A percentile compares a stretch with the other conserved stretches of the same genome.
Conservation (phyloP, 1,284 basidiomycete genomes). For the Ceratorhiza oryzae-sativae region DNA sequence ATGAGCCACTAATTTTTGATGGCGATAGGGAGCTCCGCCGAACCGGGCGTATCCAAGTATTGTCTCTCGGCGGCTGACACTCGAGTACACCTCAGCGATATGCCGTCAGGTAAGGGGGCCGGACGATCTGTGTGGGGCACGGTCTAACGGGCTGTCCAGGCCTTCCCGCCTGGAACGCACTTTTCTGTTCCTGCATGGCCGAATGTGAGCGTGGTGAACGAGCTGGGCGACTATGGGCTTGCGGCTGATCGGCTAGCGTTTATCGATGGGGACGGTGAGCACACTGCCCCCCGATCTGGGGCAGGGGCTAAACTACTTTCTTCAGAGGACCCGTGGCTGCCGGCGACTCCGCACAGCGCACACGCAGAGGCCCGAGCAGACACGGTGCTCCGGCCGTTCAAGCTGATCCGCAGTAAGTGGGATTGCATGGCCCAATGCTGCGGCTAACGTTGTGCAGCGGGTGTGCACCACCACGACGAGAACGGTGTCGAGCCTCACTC, state of each 20-base stretch:
- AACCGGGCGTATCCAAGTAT: conserved; percentile 68
- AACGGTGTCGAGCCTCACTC: conserved; percentile 72
- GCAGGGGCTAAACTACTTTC: conserved; percentile 20
- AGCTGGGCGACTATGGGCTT: conserved; percentile 77
- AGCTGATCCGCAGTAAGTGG: conserved; percentile 79
- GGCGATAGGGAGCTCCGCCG: conserved; percentile 69
- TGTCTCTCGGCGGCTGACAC: conserved; percentile 74
- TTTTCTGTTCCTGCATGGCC: conserved; percentile 75
- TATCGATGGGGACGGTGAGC: conserved; percentile 79
- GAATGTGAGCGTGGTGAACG: conserved; percentile 81
- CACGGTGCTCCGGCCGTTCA: conserved; percentile 80
- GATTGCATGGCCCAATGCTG: not conserved
- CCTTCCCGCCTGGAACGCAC: conserved; percentile 80
- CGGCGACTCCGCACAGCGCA: conserved; percentile 84
- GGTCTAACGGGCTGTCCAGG: conserved; percentile 53
- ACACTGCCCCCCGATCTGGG: not conserved
- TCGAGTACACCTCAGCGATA: conserved; percentile 80
- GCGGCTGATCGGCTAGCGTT: conserved; percentile 81
- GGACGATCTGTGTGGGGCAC: not conserved
- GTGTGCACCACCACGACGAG: conserved; percentile 91
- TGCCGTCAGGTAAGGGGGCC: conserved; percentile 67
- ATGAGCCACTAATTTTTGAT: conserved; percentile 41
- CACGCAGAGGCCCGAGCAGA: conserved; percentile 73
- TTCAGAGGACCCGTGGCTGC: conserved; percentile 88
- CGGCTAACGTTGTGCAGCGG: conserved; percentile 57